Evolutionary conservation across 495 filamentous ascomycete species (phyloP).

Genomic region (Staphylotrichum tortipilum): DNA sequence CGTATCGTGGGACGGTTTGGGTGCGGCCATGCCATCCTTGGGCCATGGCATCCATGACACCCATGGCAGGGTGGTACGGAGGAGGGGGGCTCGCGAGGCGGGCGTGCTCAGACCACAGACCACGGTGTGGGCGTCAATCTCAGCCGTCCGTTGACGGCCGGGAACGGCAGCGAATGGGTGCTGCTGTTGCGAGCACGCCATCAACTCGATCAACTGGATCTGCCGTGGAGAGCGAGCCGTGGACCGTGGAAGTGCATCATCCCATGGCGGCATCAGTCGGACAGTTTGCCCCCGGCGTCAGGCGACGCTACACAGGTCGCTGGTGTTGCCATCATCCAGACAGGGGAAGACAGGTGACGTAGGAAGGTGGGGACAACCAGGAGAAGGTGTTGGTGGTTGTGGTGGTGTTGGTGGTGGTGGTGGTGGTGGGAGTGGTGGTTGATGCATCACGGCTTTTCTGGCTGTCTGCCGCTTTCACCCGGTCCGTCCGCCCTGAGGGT

Average conservation of each 20-base stretch:
- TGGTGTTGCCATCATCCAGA: conserved; percentile 6
- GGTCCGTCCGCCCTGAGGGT: too few species aligned
- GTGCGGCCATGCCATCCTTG: too few species aligned
- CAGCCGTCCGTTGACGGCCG: neutral
- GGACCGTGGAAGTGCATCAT: conserved; percentile 8
- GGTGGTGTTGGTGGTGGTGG: too few species aligned
- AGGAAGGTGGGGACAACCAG: neutral
- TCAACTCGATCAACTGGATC: neutral
- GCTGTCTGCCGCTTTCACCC: too few species aligned
- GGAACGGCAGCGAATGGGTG: conserved; percentile 8
- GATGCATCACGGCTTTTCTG: too few species aligned
- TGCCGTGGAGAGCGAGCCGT: too few species aligned
- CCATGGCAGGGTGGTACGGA: neutral
- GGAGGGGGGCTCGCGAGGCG: neutral
- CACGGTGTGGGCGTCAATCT: conserved; percentile 4
- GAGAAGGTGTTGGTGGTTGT: too few species aligned
- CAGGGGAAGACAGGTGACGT: conserved; percentile 11
- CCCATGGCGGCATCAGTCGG: conserved; percentile 18
- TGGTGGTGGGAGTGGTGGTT: too few species aligned
- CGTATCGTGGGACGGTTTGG: too few species aligned
- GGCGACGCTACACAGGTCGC: conserved; percentile 18
- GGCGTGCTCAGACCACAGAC: conserved; percentile 2
- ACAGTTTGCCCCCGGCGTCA: too few species aligned
- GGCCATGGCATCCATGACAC: too few species aligned
- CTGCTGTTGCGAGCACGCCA: conserved; percentile 4